A percentile compares a stretch with the other conserved stretches of the same genome.
Conservation (phyloP, 768 basidiomycete genomes). For the Tulasnella calospora region DNA sequence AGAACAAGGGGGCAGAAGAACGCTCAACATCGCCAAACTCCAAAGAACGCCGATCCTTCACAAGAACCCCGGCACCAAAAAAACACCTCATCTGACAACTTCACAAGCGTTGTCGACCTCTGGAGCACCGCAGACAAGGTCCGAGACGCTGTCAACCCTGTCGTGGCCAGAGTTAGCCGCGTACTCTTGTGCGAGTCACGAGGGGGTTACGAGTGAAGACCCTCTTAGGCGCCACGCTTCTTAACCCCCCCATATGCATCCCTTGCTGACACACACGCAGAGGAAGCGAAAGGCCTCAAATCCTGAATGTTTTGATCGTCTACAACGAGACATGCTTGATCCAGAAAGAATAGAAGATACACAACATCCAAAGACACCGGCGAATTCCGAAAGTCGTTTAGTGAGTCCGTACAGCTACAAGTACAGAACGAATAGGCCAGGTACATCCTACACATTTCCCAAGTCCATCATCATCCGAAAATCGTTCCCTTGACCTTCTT, state of each 20-base stretch:
- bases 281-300: background rate
- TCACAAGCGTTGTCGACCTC: background rate
- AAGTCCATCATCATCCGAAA: background rate
- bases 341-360: background rate
- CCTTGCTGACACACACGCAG: background rate
- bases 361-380: background rate
- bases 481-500: constrained; percentile 1
- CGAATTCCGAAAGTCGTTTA: too few species aligned
- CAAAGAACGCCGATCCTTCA: background rate
- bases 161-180: background rate
- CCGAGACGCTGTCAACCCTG: background rate
- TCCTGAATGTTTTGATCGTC: background rate
- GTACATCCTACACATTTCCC: background rate
- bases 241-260: background rate
- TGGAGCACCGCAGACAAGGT: background rate
- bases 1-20: background rate
- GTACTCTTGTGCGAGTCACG: background rate
- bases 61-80: background rate
- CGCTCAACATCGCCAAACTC: background rate
- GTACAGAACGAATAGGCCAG: background rate
- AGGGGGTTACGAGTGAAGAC: background rate
- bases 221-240: background rate
- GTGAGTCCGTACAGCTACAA: background rate
- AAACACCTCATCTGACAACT: background rate
- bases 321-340: background rate